A percentile compares a stretch with the other conserved stretches of the same genome.
Conservation (phyloP, 2,329 filamentous ascomycete species). For the Zymoseptoria ardabiliae region DNA sequence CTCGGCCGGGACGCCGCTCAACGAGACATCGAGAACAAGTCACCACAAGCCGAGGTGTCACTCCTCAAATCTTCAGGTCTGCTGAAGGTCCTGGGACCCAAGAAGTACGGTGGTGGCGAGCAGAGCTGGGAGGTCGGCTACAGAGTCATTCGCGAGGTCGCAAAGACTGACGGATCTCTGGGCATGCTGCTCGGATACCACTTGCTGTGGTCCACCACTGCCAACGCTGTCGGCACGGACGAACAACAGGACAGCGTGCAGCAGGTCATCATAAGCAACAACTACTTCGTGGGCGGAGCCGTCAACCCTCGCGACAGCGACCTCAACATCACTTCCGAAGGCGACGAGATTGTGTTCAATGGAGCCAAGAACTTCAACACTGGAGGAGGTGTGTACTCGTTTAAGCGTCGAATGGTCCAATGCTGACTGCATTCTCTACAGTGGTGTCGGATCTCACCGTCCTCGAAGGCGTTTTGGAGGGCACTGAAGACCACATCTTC, state of each 20-base stretch:
- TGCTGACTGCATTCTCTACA: neutral
- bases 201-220: constrained; percentile 56
- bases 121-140: constrained; percentile 51
- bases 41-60: constrained; percentile 44
- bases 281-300: constrained; percentile 58
- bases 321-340: constrained; percentile 48
- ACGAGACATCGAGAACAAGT: constrained; percentile 47
- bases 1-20: constrained; percentile 42
- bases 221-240: constrained; percentile 52
- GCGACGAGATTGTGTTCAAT: constrained; percentile 51
- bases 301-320: constrained; percentile 60
- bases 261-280: constrained; percentile 53
- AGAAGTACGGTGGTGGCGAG: constrained; percentile 46
- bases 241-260: constrained; percentile 53
- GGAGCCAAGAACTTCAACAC: constrained; percentile 62
- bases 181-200: constrained; percentile 62
- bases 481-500: constrained; percentile 55
- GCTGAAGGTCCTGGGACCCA: constrained; percentile 44
- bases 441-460: constrained; percentile 56
- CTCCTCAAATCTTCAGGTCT: constrained; percentile 47
- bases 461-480: constrained; percentile 55
- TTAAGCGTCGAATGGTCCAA: neutral
- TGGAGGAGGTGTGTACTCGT: constrained; percentile 44
- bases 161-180: constrained; percentile 57
- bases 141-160: constrained; percentile 54